phyloP scores from a whole-genome alignment of 2,329 filamentous ascomycete species.

The Phaeosphaeria sp. region DNA sequence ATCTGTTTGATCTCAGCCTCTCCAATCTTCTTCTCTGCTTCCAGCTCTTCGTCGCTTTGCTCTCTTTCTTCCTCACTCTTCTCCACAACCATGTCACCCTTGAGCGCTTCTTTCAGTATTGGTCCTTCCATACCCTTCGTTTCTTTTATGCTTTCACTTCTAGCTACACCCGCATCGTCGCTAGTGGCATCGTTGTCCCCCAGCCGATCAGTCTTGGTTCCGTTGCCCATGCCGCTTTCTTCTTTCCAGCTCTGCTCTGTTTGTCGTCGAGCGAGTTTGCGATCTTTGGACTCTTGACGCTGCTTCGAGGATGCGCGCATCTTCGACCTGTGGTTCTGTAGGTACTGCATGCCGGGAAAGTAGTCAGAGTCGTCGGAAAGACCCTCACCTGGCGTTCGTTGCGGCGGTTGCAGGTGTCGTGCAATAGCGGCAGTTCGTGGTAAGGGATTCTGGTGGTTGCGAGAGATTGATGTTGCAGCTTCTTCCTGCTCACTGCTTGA shows the following conservation, averaged over 20 bases:
- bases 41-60: conserved; percentile 17
- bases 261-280: conserved; percentile 41
- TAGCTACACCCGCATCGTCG: conserved; percentile 18
- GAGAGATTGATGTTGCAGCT: conserved; percentile 17
- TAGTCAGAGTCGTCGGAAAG: conserved; percentile 53
- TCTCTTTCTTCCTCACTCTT: conserved; percentile 31
- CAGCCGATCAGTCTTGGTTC: conserved; percentile 53
- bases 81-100: conserved; percentile 44
- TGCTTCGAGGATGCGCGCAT: conserved; percentile 37
- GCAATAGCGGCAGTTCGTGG: conserved; percentile 39
- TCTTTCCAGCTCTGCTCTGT: conserved; percentile 51
- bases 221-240: conserved; percentile 56
- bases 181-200: conserved; percentile 48
- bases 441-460: conserved; percentile 25
- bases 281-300: conserved; percentile 42
- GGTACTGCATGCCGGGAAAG: conserved; percentile 47
- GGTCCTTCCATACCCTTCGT: conserved; percentile 20
- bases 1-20: conserved; percentile 38
- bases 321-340: conserved; percentile 21
- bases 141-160: conserved; percentile 2
- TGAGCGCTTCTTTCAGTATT: conserved; percentile 41
- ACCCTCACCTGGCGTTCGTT: conserved; percentile 40
- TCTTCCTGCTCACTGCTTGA: conserved; percentile 35
- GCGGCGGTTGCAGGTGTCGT: conserved; percentile 42
- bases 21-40: conserved; percentile 22